These are phyloP conservation scores for Ceratocystis variospora DNA, from an alignment of 2,329 filamentous ascomycete species.

Conservation along the genomic window DNA sequence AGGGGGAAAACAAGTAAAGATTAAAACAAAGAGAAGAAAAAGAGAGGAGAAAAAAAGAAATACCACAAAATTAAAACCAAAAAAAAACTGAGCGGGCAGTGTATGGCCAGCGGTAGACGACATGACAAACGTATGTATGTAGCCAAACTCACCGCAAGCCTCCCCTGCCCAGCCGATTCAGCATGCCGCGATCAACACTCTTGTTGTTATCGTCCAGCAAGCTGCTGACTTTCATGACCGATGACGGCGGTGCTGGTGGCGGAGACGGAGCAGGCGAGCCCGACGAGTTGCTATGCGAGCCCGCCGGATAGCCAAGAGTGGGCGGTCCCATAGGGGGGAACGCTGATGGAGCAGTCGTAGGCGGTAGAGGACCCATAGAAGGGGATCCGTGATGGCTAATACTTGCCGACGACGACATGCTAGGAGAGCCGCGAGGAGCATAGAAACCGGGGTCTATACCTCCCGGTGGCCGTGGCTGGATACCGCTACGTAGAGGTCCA, in stretches of 20 bases:
- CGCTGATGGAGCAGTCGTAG: neutral
- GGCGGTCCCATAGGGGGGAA: neutral
- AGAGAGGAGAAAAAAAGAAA: neutral
- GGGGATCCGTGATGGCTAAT: slow-evolving; percentile 16
- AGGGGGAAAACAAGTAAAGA: slow-evolving; percentile 2
- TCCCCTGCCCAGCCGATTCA: slow-evolving; percentile 12
- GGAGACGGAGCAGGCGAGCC: neutral
- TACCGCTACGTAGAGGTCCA: slow-evolving; percentile 32
- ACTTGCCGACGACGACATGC: slow-evolving; percentile 7
- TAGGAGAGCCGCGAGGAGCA: neutral
- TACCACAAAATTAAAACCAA: neutral
- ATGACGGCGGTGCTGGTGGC: neutral
- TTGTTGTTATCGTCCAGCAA: slow-evolving; percentile 11
- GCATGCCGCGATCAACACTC: slow-evolving; percentile 14
- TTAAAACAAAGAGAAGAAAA: neutral
- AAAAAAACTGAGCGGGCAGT: neutral
- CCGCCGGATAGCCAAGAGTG: neutral
- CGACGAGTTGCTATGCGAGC: neutral
- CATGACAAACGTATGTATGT: too few relatives aligned
- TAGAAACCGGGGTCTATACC: neutral
- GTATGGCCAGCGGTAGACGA: too few relatives aligned
- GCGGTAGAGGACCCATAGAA: neutral
- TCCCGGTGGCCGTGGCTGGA: slow-evolving; percentile 22
- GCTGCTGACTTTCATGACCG: slow-evolving; percentile 2
- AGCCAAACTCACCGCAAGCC: neutral